Conservation (phyloP, 495 filamentous ascomycete genomes). For the Penicillium roqueforti region DNA sequence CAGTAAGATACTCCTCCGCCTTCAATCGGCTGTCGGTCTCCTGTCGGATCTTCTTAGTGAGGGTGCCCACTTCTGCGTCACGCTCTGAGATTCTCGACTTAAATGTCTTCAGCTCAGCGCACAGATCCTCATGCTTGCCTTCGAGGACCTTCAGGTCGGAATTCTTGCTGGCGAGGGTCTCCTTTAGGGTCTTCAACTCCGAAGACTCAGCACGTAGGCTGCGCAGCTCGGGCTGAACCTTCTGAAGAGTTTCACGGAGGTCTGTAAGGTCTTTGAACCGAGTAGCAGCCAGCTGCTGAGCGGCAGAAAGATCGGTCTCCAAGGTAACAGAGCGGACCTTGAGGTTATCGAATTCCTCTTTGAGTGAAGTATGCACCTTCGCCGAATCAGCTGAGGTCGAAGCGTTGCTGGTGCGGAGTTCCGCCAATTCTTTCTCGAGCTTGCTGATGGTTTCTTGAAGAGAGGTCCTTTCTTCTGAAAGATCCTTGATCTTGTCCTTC, state of each 20-base stretch:
- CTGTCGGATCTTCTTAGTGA: conserved; percentile 71
- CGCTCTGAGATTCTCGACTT: conserved; percentile 66
- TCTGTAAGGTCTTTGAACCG: conserved; percentile 87
- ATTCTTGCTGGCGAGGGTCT: conserved; percentile 64
- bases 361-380: conserved; percentile 55
- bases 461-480: conserved; percentile 54
- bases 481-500: conserved; percentile 71
- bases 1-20: conserved; percentile 70
- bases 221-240: conserved; percentile 79
- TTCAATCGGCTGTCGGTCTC: conserved; percentile 67
- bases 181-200: conserved; percentile 64
- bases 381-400: conserved; percentile 48
- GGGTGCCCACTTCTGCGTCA: conserved; percentile 67
- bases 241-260: conserved; percentile 70
- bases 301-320: conserved; percentile 80
- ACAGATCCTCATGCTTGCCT: conserved; percentile 73
- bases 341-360: conserved; percentile 68
- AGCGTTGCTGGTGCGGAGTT: conserved; percentile 53
- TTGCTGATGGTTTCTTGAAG: conserved; percentile 61
- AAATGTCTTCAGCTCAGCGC: conserved; percentile 62
- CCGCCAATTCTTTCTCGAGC: conserved; percentile 59
- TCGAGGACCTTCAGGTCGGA: conserved; percentile 71
- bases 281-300: conserved; percentile 76
- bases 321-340: conserved; percentile 64
- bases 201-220: conserved; percentile 70